Base-by-base conservation (phyloP, 164 flowering plant genomes). In the Aristolochia contorta region DNA sequence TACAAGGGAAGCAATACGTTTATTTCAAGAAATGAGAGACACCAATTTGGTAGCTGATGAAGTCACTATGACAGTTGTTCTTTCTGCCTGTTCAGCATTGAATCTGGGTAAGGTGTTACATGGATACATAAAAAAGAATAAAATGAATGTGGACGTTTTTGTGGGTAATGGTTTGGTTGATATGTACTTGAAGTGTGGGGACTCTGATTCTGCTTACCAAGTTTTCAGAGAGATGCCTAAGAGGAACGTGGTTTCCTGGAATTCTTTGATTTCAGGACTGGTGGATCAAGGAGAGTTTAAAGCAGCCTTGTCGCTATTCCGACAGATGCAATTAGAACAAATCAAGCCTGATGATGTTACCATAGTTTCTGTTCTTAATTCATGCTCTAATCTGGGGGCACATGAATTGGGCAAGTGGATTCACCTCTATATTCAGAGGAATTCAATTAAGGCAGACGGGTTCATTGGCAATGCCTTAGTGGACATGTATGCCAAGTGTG, bases 141-240 rank as follows among this genome's bases (percentile, higher is more conserved):
- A 47, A 24, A 53, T 66, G 46, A 46, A 47, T 16, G 20, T 60
- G 48, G 69, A 66, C 21, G 49, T 66, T 8, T 66, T 60, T 55
- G 60, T 66, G 13, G 64, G 69, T 19, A 66, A 66, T 60, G 69
- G 64, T 12, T 32, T 66, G 47, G 69, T 66, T 27, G 64, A 66
- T 21, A 66, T 66, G 69, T 66, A 66, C 33, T 8, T 66, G 33
- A 66, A 66, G 20, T 66, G 69, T 66, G 64, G 69, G 64, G 69
- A 66, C 46, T 32, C 56, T 16, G 55, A 55, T 19, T 27, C 32
- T 21, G 69, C 69, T 4, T 60, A 47, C 22, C 20, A 54, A 19
- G 13, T 66, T 53, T 66, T 66, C 30, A 48, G 47, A 18, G 47
- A 54, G 16, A 66, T 66, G 64, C 56, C 64, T 19, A 37, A 60